Percentiles rank a stretch among this genome's conserved stretches.
phyloP scores from a whole-genome alignment of 805 yeast species.

The Wickerhamiella allomyrinae region DNA sequence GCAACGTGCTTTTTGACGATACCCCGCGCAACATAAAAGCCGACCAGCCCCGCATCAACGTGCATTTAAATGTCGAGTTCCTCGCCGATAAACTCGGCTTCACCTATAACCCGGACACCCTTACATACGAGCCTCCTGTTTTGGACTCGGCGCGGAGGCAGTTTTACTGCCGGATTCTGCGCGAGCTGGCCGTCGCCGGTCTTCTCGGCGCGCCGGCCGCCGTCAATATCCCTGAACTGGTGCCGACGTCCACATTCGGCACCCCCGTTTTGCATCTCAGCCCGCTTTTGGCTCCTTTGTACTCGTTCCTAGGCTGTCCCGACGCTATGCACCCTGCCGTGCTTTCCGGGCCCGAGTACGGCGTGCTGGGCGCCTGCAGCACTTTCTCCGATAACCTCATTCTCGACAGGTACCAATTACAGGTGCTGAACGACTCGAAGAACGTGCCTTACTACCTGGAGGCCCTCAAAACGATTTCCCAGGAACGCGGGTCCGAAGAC shows the following conservation, averaged over 20 bases:
- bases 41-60: constrained; percentile 36
- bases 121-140: constrained; percentile 9
- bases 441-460: constrained; percentile 42
- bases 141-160: not conserved
- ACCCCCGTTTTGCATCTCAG: not conserved
- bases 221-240: not conserved
- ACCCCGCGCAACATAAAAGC: constrained; percentile 43
- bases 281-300: not conserved
- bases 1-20: constrained; percentile 45
- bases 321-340: not conserved
- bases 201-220: not conserved
- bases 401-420: constrained; percentile 33
- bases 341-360: constrained; percentile 11
- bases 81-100: constrained; percentile 26
- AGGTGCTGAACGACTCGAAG: constrained; percentile 30
- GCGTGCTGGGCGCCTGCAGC: constrained; percentile 11
- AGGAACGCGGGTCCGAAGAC: constrained; percentile 33
- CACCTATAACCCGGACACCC: constrained; percentile 8
- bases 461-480: constrained; percentile 37
- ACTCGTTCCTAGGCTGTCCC: not conserved
- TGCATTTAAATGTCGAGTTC: constrained; percentile 42
- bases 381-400: constrained; percentile 32
- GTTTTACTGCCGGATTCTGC: not conserved
- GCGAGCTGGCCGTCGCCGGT: not conserved
- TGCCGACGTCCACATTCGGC: not conserved